Evolutionary conservation across 2,329 filamentous ascomycete genomes (phyloP).

Genomic region (Mycosphaerella sp.): DNA sequence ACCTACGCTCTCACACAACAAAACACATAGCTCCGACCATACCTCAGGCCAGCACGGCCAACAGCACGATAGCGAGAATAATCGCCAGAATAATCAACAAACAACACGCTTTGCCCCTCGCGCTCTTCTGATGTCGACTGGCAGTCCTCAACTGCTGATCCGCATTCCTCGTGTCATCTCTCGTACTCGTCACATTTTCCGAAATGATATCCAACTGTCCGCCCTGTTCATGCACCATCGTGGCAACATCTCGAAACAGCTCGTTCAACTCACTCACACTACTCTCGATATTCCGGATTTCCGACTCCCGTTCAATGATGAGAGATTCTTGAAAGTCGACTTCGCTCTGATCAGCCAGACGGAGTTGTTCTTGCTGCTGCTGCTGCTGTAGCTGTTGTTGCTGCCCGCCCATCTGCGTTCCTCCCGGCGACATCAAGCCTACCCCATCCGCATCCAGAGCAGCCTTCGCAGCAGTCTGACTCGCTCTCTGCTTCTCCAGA

Average conservation of each 20-base stretch:
- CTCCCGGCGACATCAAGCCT: constrained; percentile 34
- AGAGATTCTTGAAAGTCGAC: constrained; percentile 96
- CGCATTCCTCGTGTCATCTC: constrained; percentile 74
- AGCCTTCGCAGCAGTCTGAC: constrained; percentile 72
- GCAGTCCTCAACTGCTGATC: constrained; percentile 80
- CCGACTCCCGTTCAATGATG: constrained; percentile 91
- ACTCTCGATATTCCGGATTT: constrained; percentile 97
- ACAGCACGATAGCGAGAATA: constrained; percentile 79
- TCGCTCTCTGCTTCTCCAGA: constrained; percentile 86
- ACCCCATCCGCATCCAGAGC: constrained; percentile 50
- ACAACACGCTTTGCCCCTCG: constrained; percentile 89
- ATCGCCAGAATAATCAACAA: constrained; percentile 80
- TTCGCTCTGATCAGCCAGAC: constrained; percentile 83
- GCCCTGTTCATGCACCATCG: constrained; percentile 93
- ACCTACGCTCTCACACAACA: neutral
- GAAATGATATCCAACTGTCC: constrained; percentile 80
- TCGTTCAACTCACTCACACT: constrained; percentile 94
- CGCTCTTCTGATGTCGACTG: constrained; percentile 88
- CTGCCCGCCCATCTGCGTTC: constrained; percentile 45
- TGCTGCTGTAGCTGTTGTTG: constrained; percentile 47
- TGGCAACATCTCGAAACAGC: constrained; percentile 93
- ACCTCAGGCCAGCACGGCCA: constrained; percentile 57
- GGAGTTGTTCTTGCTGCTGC: constrained; percentile 61
- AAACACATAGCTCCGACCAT: neutral
- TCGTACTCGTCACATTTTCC: constrained; percentile 78